Evolutionary conservation across 2,329 filamentous ascomycete genomes (phyloP).

Genomic region (Exophiala xenobiotica): DNA sequence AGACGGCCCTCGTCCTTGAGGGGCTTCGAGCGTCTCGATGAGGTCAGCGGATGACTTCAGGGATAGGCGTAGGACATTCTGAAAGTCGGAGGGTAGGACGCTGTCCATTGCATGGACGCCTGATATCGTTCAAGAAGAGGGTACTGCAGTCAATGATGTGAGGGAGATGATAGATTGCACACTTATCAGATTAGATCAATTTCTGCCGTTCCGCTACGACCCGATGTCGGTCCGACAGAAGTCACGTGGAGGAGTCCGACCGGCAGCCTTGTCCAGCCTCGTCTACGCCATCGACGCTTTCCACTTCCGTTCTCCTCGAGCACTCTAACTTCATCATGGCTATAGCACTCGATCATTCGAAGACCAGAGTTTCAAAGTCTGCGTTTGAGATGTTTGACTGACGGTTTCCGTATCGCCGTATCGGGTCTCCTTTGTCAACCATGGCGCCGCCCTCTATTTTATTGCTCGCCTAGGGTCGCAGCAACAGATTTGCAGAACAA

Average conservation of each 20-base stretch:
- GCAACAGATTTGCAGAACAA: too few species aligned
- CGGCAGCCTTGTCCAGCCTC: neutral
- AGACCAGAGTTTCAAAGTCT: too few species aligned
- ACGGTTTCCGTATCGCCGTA: too few species aligned
- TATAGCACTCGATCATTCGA: too few species aligned
- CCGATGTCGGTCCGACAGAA: neutral
- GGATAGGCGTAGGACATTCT: conserved; percentile 7
- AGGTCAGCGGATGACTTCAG: conserved; percentile 3
- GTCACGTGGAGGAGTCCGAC: neutral
- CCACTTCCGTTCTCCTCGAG: too few species aligned
- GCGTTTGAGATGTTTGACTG: too few species aligned
- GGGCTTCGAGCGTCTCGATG: conserved; percentile 11
- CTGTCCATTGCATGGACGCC: conserved; percentile 10
- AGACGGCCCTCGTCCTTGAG: neutral
- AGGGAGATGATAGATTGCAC: neutral
- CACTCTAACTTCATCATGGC: too few species aligned
- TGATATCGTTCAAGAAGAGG: neutral
- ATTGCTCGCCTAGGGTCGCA: too few species aligned
- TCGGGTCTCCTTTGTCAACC: too few species aligned
- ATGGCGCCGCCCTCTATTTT: too few species aligned
- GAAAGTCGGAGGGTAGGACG: neutral
- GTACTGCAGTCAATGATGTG: neutral
- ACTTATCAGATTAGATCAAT: conserved; percentile 13
- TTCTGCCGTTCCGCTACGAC: neutral
- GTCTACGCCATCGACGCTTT: too few species aligned